These are phyloP conservation scores for Nidula microcarpa DNA, from an alignment of 768 basidiomycete genomes.

Conservation along the genomic window DNA sequence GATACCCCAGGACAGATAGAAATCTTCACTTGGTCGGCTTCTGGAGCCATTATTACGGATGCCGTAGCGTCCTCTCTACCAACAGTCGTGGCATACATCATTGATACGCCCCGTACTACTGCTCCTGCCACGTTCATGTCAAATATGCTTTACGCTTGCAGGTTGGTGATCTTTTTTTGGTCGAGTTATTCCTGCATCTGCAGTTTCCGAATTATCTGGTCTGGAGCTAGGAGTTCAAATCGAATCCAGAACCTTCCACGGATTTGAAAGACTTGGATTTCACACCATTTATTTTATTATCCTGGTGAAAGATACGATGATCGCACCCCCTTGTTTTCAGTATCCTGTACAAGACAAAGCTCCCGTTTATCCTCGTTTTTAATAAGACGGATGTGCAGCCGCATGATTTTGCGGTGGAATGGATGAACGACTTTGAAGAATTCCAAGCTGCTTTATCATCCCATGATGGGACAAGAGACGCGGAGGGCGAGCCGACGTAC, in stretches of 20 bases:
- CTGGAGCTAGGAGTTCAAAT: too few species aligned
- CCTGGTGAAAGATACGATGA: too few species aligned
- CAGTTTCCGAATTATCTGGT: too few species aligned
- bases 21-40: slow-evolving; percentile 99
- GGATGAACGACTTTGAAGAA: slow-evolving; percentile 98
- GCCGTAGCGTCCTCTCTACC: slow-evolving; percentile 92
- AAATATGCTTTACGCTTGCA: slow-evolving; percentile 99
- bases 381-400: slow-evolving; percentile 95
- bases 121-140: slow-evolving; percentile 99
- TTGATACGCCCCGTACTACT: slow-evolving; percentile 93
- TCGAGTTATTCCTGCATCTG: background rate
- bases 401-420: slow-evolving; percentile 90
- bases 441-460: slow-evolving; percentile 87
- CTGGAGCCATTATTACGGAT: slow-evolving; percentile 97
- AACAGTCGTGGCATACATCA: slow-evolving; percentile 93
- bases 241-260: too few species aligned
- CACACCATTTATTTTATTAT: background rate
- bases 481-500: slow-evolving; percentile 91
- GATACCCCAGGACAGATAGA: slow-evolving; percentile 99
- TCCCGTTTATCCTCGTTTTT: slow-evolving; percentile 97
- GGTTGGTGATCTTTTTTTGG: slow-evolving; percentile 40
- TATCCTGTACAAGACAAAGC: slow-evolving; percentile 96
- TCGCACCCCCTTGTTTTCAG: slow-evolving; percentile 28
- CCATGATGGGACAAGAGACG: slow-evolving; percentile 62
- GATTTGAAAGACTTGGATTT: too few species aligned